Evolutionary conservation across 2,329 filamentous ascomycete species (phyloP).

Genomic region (Thielaviopsis punctulata): DNA sequence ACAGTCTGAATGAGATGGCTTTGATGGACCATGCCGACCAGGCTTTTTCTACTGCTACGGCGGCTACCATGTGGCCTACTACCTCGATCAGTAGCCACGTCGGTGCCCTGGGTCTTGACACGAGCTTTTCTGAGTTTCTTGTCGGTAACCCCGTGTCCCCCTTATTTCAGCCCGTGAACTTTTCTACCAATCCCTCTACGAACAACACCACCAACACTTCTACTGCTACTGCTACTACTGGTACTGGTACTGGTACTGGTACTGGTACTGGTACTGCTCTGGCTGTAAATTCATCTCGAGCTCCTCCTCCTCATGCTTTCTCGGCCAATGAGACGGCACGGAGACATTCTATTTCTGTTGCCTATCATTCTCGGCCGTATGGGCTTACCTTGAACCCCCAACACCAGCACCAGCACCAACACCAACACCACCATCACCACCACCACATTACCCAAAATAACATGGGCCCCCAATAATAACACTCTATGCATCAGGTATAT

Average conservation of each 20-base stretch:
- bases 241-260: no score
- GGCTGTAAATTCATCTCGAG: background rate
- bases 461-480: conserved; percentile 9
- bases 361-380: background rate
- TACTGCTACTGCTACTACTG: no score
- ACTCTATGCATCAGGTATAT: conserved; percentile 10
- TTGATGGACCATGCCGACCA: conserved; percentile 24
- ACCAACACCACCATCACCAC: no score
- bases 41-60: conserved; percentile 9
- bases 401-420: no score
- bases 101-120: conserved; percentile 8
- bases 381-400: background rate
- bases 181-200: background rate
- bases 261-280: no score
- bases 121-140: conserved; percentile 11
- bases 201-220: no score
- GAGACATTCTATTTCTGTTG: conserved; percentile 5
- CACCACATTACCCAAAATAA: background rate
- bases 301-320: background rate
- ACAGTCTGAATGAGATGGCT: conserved; percentile 53
- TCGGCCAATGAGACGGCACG: background rate
- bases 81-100: conserved; percentile 37
- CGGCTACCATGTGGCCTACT: conserved; percentile 49
- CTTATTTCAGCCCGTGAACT: conserved; percentile 9
- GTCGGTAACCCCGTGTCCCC: conserved; percentile 11